These are phyloP conservation scores for Speleostelium caveatum DNA, from an alignment of 78 protist species.

Conservation along the genomic window DNA sequence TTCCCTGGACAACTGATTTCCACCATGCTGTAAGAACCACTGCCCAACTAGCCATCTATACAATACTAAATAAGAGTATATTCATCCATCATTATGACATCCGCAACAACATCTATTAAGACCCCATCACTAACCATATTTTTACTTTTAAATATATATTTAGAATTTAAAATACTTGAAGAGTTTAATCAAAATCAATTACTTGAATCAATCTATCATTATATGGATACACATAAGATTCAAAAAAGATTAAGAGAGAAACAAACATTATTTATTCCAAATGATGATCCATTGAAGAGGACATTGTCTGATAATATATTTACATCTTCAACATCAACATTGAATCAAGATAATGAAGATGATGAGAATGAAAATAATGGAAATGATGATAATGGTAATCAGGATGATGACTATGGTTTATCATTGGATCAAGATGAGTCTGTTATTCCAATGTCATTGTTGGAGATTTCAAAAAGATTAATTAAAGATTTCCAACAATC, in stretches of 20 bases:
- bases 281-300: conserved; percentile 62
- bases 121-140: background rate
- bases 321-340: background rate
- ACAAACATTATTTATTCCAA: conserved; percentile 69
- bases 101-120: background rate
- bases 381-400: background rate
- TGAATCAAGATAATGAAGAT: background rate
- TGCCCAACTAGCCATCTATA: conserved; percentile 54
- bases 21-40: conserved; percentile 79
- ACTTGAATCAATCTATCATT: conserved; percentile 11
- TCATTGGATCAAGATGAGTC: conserved; percentile 40
- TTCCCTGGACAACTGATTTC: conserved; percentile 75
- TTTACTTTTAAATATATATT: background rate
- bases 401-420: conserved; percentile 13
- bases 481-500: conserved; percentile 67
- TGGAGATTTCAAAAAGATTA: conserved; percentile 55
- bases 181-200: conserved; percentile 40
- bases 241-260: conserved; percentile 67
- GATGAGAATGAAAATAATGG: background rate
- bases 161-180: conserved; percentile 35
- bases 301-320: conserved; percentile 40
- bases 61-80: conserved; percentile 47
- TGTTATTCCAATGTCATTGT: conserved; percentile 70
- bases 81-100: background rate
- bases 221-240: conserved; percentile 35